Evolutionary conservation across 805 yeast species (phyloP), one percentile per base, ranked within the genome.

Genomic region (Schizosaccharomyces cryophilus): DNA sequence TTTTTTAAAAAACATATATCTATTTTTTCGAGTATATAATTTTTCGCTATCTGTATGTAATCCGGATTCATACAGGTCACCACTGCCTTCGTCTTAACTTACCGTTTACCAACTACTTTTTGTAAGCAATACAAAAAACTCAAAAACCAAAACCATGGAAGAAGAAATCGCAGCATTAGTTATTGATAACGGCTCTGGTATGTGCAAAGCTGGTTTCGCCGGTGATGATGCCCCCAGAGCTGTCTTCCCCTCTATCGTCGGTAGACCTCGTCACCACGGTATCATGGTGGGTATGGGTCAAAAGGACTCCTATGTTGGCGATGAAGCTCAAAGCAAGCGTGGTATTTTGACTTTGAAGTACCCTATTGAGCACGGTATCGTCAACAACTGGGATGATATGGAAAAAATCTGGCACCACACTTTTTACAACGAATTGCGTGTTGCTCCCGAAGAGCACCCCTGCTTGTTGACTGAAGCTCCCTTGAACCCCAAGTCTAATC

Each of bases 391-490:
- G 98, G 96, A 90, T 75, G 98, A 93, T 75, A 93, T 93, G 98
- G 98, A 93, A 81, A 90, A 90, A 80, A 93, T 93, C 82, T 93
- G 98, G 98, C 97, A 93, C 78, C 98, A 93, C 83, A 93, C 97
- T 71, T 93, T 93, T 83, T 90, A 89, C 90, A 93, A 93, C 80
- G 98, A 93, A 80, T 85, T 93, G 78, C 87, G 97, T 80, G 96
- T 93, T 75, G 96, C 96, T 64, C 97, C 97, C 77, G 98, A 93
- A 79, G 98, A 93, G 79, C 98, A 93, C 82, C 96, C 97, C 75
- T 95, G 90, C 71, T 80, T 93, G 75, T 84, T 93, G 78, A 93
- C 98, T 68, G 98, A 93, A 83, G 98, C 98, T 67, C 98, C 98
- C 77, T 86, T 88, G 87, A 93, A 93, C 81, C 98, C 98, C 74